Conservation (phyloP, 2,329 filamentous ascomycete species). For the Monilinia fructicola region DNA sequence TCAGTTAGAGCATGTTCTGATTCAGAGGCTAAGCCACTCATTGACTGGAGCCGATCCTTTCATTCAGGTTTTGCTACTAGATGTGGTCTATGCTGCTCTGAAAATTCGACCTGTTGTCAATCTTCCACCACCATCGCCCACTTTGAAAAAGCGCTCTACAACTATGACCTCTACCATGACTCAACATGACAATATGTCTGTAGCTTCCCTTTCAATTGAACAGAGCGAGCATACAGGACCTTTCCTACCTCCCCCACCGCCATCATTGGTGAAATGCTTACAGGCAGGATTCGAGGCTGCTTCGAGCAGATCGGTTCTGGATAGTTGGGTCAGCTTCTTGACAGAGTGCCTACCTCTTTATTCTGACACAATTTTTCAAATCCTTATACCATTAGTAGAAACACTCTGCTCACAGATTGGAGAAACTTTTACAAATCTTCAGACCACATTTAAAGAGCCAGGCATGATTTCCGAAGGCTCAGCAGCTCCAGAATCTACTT, state of each 20-base stretch:
- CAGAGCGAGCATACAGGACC: conserved; percentile 45
- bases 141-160: conserved; percentile 34
- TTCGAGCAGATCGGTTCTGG: conserved; percentile 73
- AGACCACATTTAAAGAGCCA: conserved; percentile 57
- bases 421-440: conserved; percentile 68
- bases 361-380: conserved; percentile 80
- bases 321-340: conserved; percentile 89
- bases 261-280: conserved; percentile 77
- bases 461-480: conserved; percentile 37
- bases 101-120: conserved; percentile 53
- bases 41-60: conserved; percentile 63
- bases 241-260: conserved; percentile 57
- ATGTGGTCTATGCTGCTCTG: conserved; percentile 72
- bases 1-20: conserved; percentile 68
- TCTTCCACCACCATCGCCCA: conserved; percentile 32
- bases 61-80: conserved; percentile 74
- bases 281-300: conserved; percentile 75
- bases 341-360: conserved; percentile 82
- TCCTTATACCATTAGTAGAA: conserved; percentile 85
- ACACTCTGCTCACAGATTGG: conserved; percentile 80
- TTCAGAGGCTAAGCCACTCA: conserved; percentile 64
- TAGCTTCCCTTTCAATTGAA: conserved; percentile 45
- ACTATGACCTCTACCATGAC: conserved; percentile 24
- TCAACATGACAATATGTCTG: conserved; percentile 36
- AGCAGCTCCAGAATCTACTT: conserved; percentile 64